Base-by-base conservation (phyloP, 192 early-diverging fungal genomes). In the Rhizophagus clarus region DNA sequence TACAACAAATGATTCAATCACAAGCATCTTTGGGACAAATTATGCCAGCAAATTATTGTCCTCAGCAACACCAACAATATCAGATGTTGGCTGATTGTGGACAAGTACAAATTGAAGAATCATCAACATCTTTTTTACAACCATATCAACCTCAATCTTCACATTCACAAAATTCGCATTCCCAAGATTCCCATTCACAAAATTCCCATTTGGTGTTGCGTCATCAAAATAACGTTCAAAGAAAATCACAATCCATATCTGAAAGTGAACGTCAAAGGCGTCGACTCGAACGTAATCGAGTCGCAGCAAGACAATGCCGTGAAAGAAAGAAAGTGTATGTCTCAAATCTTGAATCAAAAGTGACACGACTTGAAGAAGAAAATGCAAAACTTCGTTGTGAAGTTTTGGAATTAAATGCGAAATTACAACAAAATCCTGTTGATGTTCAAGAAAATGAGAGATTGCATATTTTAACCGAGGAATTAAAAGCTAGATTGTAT, bases 291-390 rank as follows among this genome's bases (percentile, higher is more conserved):
- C 89, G 92, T 75, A 95, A 95, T 84, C 84, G 94, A 10, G 83
- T 93, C 28, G 94, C 94, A 0, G 94, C 94, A 72, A 93, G 92
- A 81, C 93, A 93, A 81, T 95, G 93, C 66, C 91, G 94, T 20
- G 91, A 93, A 72, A 93, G 94, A 81, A 94, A 94, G 81, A 95
- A 95, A 81, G 88, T 83, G 24, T 93, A 90, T 75, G 90, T 95
- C 31, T 80, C 83, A 28, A 92, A 91, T 42, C 85, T 95, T 62
- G 92, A 94, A 71, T 84, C 89, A 49, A 88, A 90, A 61, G 85
- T 93, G 9, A 69, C 82, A 12, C 77, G 87, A 32, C 73, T 94
- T 45, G 89, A 91, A 68, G 87, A 90, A 47, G 93, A 95, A 40
- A 93, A 93, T 81, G 77, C 82, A 1, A 82, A 72, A 22, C 73